Conservation (phyloP, 176 grass and related monocot species). For the Juncus effusus region DNA sequence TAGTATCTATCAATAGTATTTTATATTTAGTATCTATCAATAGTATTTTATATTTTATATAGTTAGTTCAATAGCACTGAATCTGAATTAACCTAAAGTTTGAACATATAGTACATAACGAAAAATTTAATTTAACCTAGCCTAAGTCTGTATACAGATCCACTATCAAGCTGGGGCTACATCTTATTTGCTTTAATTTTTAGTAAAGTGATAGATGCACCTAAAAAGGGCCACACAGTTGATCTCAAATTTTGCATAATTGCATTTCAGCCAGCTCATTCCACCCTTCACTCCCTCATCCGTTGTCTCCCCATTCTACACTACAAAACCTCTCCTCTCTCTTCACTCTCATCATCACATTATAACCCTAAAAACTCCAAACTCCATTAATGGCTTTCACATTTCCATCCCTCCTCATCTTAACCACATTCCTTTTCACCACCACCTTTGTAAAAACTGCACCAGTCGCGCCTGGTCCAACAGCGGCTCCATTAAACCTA, state of each 20-base stretch:
- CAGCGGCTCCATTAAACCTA: constrained; percentile 46
- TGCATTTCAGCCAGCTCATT: constrained; percentile 27
- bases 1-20: too few relatives aligned
- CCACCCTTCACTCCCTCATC: not conserved
- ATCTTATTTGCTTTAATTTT: constrained; percentile 9
- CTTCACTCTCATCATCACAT: not conserved
- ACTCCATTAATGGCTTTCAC: constrained; percentile 14
- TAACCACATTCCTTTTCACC: constrained; percentile 9
- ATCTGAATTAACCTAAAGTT: too few relatives aligned
- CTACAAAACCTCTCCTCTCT: constrained; percentile 22
- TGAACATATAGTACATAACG: too few relatives aligned
- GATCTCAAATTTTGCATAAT: constrained; percentile 4
- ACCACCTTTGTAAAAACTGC: constrained; percentile 14
- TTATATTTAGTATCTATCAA: too few relatives aligned
- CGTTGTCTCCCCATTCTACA: not conserved
- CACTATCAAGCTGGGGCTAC: too few relatives aligned
- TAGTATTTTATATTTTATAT: too few relatives aligned
- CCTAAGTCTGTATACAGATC: too few relatives aligned
- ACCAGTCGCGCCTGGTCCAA: constrained; percentile 21
- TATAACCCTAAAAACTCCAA: not conserved
- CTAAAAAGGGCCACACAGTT: not conserved
- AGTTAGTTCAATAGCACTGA: too few relatives aligned
- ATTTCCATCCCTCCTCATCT: not conserved
- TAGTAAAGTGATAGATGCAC: constrained; percentile 20
- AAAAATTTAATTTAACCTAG: too few relatives aligned